Percentiles rank a stretch among this genome's conserved stretches.
These are phyloP conservation scores for Casaregolazyma lundiana DNA, from an alignment of 1,139 yeast species.

Conservation along the genomic window DNA sequence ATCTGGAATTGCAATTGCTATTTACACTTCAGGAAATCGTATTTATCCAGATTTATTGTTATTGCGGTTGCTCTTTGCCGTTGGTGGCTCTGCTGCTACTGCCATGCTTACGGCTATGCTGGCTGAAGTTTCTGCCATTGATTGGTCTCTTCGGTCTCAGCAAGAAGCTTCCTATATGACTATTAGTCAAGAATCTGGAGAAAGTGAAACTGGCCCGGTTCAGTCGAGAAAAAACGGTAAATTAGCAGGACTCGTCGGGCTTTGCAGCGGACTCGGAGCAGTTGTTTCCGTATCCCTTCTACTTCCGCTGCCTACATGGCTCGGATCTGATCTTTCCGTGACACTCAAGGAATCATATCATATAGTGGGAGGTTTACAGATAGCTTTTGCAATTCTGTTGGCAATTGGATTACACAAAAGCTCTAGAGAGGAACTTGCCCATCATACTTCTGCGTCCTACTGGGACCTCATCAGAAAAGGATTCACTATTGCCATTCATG, in stretches of 20 bases:
- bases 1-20: slow-evolving; percentile 44
- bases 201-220: slow-evolving; percentile 16
- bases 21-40: slow-evolving; percentile 44
- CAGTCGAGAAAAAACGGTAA: slow-evolving; percentile 43
- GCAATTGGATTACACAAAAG: slow-evolving; percentile 47
- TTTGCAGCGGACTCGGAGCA: slow-evolving; percentile 66
- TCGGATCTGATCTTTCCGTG: slow-evolving; percentile 38
- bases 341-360: slow-evolving; percentile 44
- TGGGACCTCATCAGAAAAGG: slow-evolving; percentile 45
- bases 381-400: slow-evolving; percentile 39
- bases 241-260: slow-evolving; percentile 57
- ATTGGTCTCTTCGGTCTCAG: slow-evolving; percentile 11
- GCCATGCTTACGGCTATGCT: slow-evolving; percentile 48
- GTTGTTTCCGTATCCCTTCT: slow-evolving; percentile 54
- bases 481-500: slow-evolving; percentile 35
- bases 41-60: slow-evolving; percentile 50
- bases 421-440: slow-evolving; percentile 31
- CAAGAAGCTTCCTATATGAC: slow-evolving; percentile 8
- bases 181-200: slow-evolving; percentile 9
- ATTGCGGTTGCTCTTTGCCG: slow-evolving; percentile 53
- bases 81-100: slow-evolving; percentile 51
- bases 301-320: slow-evolving; percentile 66
- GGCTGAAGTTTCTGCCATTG: slow-evolving; percentile 44
- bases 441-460: slow-evolving; percentile 27
- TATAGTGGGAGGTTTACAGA: slow-evolving; percentile 44